These are phyloP conservation scores for Leccinum arenicola DNA, from an alignment of 768 basidiomycete genomes.

Conservation along the genomic window DNA sequence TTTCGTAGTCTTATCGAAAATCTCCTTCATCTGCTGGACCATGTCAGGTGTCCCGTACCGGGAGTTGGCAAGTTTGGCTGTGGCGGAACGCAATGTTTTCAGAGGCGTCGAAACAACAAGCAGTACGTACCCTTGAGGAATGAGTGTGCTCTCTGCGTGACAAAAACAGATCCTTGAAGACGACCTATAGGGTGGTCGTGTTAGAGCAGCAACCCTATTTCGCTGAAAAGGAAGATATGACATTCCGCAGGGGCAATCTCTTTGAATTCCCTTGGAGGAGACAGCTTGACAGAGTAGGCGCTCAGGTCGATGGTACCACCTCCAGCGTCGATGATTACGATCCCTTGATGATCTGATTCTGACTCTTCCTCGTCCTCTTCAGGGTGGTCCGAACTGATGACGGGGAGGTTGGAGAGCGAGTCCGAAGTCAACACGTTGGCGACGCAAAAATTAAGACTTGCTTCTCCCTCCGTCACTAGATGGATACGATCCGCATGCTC, in stretches of 20 bases:
- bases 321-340: conserved; percentile 46
- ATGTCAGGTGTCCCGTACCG: conserved; percentile 27
- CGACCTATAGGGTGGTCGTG: conserved; percentile 31
- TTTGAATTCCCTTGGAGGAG: conserved; percentile 25
- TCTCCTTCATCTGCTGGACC: conserved; percentile 30
- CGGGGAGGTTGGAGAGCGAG: conserved; percentile 10
- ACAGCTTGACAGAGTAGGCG: conserved; percentile 29
- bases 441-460: conserved; percentile 38
- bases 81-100: background rate
- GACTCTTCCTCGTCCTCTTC: conserved; percentile 1
- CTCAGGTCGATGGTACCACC: conserved; percentile 41
- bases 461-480: conserved; percentile 28
- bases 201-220: background rate
- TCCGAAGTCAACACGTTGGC: conserved; percentile 39
- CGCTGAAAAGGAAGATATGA: background rate
- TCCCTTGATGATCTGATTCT: conserved; percentile 29
- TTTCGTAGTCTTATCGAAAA: conserved; percentile 38
- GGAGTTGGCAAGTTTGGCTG: conserved; percentile 32
- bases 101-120: background rate
- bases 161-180: conserved; percentile 37
- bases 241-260: conserved; percentile 35
- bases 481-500: conserved; percentile 18
- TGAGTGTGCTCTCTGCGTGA: conserved; percentile 28
- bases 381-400: background rate
- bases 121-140: conserved; percentile 27